These are phyloP conservation scores for Prunella vulgaris DNA, from an alignment of 257 asterid species.

Conservation along the genomic window DNA sequence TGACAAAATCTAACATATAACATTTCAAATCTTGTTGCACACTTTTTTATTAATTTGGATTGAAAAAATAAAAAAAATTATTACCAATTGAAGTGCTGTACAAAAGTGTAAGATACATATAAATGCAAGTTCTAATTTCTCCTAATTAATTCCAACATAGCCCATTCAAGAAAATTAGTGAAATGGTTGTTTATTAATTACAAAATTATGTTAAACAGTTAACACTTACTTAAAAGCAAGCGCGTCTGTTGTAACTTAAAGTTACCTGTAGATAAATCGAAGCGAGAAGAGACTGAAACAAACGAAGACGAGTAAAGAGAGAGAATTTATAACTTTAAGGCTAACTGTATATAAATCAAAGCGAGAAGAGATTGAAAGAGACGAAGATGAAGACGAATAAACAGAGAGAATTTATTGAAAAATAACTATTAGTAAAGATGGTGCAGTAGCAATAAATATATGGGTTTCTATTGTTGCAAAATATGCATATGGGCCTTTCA, in stretches of 20 bases:
- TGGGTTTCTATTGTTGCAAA: neutral
- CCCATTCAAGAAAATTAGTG: neutral
- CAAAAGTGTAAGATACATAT: neutral
- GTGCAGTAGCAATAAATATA: neutral
- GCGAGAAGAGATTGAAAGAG: no score
- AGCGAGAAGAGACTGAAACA: neutral
- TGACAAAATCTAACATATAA: neutral
- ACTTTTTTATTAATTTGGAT: neutral
- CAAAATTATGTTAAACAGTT: neutral
- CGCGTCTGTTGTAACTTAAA: neutral
- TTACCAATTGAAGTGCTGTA: no score
- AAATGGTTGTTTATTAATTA: neutral
- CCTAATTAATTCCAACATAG: neutral
- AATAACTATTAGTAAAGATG: neutral
- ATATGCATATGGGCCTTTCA: no score
- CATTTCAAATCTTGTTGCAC: neutral
- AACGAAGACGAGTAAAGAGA: neutral
- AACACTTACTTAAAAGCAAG: neutral
- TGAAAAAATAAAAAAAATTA: no score
- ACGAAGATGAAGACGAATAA: no score
- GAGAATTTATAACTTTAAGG: no score
- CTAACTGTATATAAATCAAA: no score
- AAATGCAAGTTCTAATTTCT: neutral
- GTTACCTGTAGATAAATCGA: no score
- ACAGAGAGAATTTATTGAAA: neutral